These are phyloP conservation scores for Populus alba DNA, from an alignment of 345 rosid species.

Conservation along the genomic window DNA sequence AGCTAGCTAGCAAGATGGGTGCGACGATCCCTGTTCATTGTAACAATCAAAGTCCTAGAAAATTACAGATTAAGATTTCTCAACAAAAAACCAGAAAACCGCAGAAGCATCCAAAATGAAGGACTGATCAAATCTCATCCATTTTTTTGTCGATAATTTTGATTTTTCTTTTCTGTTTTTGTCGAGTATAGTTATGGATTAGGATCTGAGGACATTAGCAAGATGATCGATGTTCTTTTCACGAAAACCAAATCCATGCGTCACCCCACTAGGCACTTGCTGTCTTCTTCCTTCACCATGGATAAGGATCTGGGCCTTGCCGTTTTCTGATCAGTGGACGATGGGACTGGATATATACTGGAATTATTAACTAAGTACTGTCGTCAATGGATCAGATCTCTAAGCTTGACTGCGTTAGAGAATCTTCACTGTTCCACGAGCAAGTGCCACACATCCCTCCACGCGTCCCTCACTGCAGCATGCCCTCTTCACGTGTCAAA, in stretches of 20 bases:
- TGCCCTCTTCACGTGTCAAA: neutral
- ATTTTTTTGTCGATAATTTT: too few species aligned
- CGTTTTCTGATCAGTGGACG: neutral
- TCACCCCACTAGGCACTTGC: neutral
- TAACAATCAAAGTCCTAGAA: fast-evolving
- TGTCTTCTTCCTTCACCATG: neutral
- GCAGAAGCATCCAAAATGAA: neutral
- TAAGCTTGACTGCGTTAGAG: neutral
- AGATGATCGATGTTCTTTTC: neutral
- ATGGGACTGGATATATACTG: neutral
- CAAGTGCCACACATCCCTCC: neutral
- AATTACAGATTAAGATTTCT: too few species aligned
- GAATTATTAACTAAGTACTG: neutral
- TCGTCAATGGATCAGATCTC: neutral
- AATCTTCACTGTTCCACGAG: neutral
- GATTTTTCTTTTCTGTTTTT: too few species aligned
- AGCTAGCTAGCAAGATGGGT: too few species aligned
- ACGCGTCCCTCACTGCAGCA: neutral
- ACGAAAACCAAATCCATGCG: neutral
- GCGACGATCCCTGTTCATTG: too few species aligned
- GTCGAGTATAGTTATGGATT: neutral
- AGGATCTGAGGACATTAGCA: neutral
- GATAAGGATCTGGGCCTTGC: neutral
- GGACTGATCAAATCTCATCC: neutral
- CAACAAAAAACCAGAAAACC: neutral